Base-by-base conservation (phyloP, 2,329 filamentous ascomycete species). In the Plectosphaerella cucumerina region DNA sequence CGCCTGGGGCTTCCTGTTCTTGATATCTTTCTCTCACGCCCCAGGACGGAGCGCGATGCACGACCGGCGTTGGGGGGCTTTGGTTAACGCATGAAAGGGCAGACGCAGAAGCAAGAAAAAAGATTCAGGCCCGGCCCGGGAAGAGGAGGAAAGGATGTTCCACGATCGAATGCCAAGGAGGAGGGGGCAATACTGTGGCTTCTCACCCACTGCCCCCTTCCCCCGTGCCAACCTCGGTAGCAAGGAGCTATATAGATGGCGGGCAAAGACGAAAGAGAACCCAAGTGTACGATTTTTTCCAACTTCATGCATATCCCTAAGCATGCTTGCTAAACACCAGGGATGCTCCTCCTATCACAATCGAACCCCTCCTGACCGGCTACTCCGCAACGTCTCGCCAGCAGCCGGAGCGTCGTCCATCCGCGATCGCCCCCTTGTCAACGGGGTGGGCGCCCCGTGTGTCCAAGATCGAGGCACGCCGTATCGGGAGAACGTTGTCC, bases 1-100 rank as follows among this genome's bases (percentile, higher is more conserved):
- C 37, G 37, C n/a, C 20, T 10, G 37, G 15, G 37, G n/a, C 20
- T 21, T 17, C 15, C 20, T 8, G 26, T 31, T 31, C 4, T 31
- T 31, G 8, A 11, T 26, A 9, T 26, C 9, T 26, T 26, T 26
- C 5, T 26, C 12, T 31, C 12, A 37, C 15, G 35, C 17, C 35
- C 35, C 14, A 37, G 17, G 35, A 37, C 35, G 35, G 35, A 31
- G 26, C 26, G 26, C 4, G 37, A 47, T 54, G 53, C 53, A 55
- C 53, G 49, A 47, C 49, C 46, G 53, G 53, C 53, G 53, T 55
- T 55, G 49, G 35, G 49, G 51, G 26, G 44, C 53, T 47, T 39
- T 51, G 51, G 51, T 54, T 50, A 31, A 44, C 41, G 47, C 49
- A 48, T 51, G 53, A 48, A 18, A 31, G 12, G 26, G 44, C 51